Conservation (phyloP, 148 eudicot genomes). For the Amaranthus hypochondriacus region DNA sequence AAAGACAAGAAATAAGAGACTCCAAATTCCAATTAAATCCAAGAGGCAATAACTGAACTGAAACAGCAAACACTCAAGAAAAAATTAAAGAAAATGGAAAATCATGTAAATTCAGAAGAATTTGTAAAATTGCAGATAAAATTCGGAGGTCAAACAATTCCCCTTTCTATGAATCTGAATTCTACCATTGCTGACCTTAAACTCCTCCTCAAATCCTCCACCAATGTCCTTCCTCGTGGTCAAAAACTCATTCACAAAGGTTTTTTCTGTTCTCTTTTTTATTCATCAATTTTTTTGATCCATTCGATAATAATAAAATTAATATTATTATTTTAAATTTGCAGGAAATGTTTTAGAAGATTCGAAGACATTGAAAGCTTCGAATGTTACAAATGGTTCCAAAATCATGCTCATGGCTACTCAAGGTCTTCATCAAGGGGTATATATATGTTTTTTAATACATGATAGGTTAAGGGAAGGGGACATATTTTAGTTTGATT, state of each 20-base stretch:
- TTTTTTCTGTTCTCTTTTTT: background rate
- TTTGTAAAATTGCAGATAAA: slow-evolving; percentile 49
- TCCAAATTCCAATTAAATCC: no score
- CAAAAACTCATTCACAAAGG: slow-evolving; percentile 91
- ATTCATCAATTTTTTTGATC: background rate
- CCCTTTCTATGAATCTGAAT: slow-evolving; percentile 25
- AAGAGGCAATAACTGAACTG: background rate
- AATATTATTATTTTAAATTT: background rate
- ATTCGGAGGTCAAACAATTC: slow-evolving; percentile 62
- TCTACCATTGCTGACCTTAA: slow-evolving; percentile 64
- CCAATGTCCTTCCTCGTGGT: slow-evolving; percentile 95
- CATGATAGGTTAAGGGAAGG: no score
- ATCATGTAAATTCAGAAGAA: slow-evolving; percentile 16
- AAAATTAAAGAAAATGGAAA: background rate
- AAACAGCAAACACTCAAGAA: background rate
- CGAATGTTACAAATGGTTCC: slow-evolving; percentile 40
- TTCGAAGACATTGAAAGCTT: slow-evolving; percentile 49
- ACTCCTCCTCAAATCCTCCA: slow-evolving; percentile 55
- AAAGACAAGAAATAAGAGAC: no score
- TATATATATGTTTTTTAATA: slow-evolving; percentile 9
- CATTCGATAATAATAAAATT: background rate
- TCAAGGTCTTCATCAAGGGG: slow-evolving; percentile 94
- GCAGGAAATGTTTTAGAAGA: slow-evolving; percentile 63
- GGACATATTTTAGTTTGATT: no score
- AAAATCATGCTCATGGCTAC: slow-evolving; percentile 92